Conservation (phyloP, 2,329 filamentous ascomycete species). For the Fusarium dlaminii region DNA sequence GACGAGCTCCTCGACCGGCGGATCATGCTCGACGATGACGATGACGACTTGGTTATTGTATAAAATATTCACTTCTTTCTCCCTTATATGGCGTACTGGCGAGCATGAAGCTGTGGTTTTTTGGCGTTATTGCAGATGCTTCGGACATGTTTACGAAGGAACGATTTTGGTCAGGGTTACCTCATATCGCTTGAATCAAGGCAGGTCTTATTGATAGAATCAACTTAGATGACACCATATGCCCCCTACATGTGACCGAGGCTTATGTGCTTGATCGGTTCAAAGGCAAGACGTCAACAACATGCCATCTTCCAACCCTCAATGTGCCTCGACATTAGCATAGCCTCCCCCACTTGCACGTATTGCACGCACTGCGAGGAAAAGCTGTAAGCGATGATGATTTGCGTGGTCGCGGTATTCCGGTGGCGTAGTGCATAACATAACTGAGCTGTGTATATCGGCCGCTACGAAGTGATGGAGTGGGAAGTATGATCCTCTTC, state of each 20-base stretch:
- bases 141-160: conserved; percentile 39
- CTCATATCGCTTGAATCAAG: conserved; percentile 32
- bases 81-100: conserved; percentile 28
- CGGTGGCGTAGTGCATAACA: conserved; percentile 4
- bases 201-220: conserved; percentile 16
- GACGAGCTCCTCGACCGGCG: conserved; percentile 54
- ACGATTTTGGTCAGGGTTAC: conserved; percentile 34
- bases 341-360: background rate
- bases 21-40: conserved; percentile 55
- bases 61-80: conserved; percentile 36
- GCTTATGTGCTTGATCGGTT: background rate
- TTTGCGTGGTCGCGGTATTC: background rate
- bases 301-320: background rate
- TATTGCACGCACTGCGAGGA: background rate
- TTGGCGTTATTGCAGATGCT: conserved; percentile 35
- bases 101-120: conserved; percentile 22
- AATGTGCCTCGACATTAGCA: background rate
- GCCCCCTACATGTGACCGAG: background rate
- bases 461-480: background rate
- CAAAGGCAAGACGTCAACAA: conserved; percentile 11
- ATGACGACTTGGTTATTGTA: conserved; percentile 63
- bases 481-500: background rate
- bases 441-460: background rate
- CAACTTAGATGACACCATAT: background rate
- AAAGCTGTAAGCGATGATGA: background rate